phyloP scores from a whole-genome alignment of 768 basidiomycete genomes.

The Rhodocollybia butyracea region DNA sequence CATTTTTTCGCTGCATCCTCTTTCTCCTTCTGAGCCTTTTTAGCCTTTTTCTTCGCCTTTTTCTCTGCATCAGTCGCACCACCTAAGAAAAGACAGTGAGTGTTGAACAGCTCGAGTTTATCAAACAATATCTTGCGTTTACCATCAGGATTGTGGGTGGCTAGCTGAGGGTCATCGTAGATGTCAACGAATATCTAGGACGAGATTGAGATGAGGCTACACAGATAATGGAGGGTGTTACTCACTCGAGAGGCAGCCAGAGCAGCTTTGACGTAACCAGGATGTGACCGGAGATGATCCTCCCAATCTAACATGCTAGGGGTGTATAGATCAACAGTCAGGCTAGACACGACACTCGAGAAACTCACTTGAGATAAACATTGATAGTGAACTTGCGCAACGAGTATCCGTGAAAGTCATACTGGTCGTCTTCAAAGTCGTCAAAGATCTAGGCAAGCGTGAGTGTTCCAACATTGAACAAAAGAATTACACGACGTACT shows the following conservation, averaged over 20 bases:
- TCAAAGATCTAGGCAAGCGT: constrained; percentile 61
- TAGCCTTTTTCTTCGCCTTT: constrained; percentile 84
- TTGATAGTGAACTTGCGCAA: constrained; percentile 85
- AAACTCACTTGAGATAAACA: constrained; percentile 77
- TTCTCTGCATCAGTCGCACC: constrained; percentile 62
- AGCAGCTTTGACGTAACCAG: constrained; percentile 71
- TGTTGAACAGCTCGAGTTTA: background rate
- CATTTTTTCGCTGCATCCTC: constrained; percentile 73
- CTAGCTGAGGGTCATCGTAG: constrained; percentile 68
- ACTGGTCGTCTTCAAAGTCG: constrained; percentile 92
- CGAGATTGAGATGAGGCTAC: background rate
- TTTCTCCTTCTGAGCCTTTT: constrained; percentile 65
- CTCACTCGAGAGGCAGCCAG: constrained; percentile 66
- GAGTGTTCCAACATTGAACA: background rate
- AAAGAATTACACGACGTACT: constrained; percentile 35
- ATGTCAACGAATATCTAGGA: constrained; percentile 70
- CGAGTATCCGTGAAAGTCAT: constrained; percentile 96
- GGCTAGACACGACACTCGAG: background rate
- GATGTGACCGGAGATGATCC: constrained; percentile 73
- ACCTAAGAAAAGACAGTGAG: constrained; percentile 21
- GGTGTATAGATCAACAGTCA: background rate
- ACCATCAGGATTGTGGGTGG: constrained; percentile 35
- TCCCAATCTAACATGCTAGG: constrained; percentile 78
- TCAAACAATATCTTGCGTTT: constrained; percentile 23
- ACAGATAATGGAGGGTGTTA: constrained; percentile 9